phyloP scores from a whole-genome alignment of 352 stramenopile species.

The Phytophthora rubi region DNA sequence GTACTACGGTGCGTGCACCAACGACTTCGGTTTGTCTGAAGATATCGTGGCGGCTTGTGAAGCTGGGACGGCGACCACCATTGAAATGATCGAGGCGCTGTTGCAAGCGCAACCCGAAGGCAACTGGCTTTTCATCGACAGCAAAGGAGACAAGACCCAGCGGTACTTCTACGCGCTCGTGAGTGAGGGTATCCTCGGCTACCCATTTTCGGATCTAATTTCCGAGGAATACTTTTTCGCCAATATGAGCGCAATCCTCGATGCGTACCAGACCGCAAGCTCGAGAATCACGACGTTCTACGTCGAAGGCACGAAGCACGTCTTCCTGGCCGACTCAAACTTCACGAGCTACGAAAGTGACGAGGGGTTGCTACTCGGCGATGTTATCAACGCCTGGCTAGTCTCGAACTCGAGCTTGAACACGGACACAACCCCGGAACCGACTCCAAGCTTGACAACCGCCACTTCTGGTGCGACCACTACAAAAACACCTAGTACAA shows the following conservation, averaged over 20 bases:
- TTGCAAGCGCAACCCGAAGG: constrained; percentile 41
- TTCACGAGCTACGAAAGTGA: constrained; percentile 40
- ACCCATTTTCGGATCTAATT: constrained; percentile 68
- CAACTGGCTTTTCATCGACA: constrained; percentile 72
- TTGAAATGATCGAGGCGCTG: constrained; percentile 49
- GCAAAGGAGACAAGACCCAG: constrained; percentile 63
- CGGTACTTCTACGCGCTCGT: constrained; percentile 68
- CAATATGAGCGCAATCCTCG: constrained; percentile 43
- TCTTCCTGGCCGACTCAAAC: constrained; percentile 34
- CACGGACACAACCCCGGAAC: constrained; percentile 12
- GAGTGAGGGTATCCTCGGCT: constrained; percentile 54
- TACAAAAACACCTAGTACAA: not conserved
- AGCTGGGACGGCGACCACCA: constrained; percentile 36
- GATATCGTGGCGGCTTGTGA: constrained; percentile 54
- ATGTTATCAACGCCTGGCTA: constrained; percentile 42
- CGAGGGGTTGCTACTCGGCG: constrained; percentile 30
- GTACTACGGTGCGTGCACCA: constrained; percentile 43
- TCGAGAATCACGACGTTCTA: constrained; percentile 42
- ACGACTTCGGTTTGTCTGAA: constrained; percentile 37
- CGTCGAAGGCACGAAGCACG: constrained; percentile 35
- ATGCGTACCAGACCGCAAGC: constrained; percentile 38
- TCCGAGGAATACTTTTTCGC: constrained; percentile 51
- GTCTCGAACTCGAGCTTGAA: constrained; percentile 37
- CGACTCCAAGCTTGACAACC: constrained; percentile 12
- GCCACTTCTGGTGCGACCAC: not conserved